These are phyloP conservation scores for Tulasnella sp. DNA, from an alignment of 768 basidiomycete genomes.

Conservation along the genomic window DNA sequence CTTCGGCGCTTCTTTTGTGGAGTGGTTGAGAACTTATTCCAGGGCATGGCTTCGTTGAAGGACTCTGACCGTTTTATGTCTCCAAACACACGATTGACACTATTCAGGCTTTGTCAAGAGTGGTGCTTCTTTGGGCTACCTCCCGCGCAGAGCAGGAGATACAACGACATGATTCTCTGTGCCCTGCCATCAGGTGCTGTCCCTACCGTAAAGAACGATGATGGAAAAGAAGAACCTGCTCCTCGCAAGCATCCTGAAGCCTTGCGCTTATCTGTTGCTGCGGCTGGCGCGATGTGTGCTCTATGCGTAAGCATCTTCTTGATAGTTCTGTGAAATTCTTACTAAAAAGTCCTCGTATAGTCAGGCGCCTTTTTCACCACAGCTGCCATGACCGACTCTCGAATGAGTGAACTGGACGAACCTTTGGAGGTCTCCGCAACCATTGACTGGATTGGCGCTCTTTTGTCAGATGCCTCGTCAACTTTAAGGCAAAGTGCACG, in stretches of 20 bases:
- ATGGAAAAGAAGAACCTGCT: conserved; percentile 15
- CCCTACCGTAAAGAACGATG: conserved; percentile 22
- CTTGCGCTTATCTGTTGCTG: conserved; percentile 69
- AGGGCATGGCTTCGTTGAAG: conserved; percentile 48
- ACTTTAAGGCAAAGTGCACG: conserved; percentile 36
- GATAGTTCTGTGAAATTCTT: not conserved
- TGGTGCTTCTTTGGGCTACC: conserved; percentile 76
- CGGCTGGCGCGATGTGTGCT: conserved; percentile 76
- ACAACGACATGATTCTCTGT: conserved; percentile 57
- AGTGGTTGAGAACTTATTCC: conserved; percentile 73
- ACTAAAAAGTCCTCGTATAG: conserved; percentile 29
- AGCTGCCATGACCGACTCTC: conserved; percentile 32
- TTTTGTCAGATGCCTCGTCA: conserved; percentile 41
- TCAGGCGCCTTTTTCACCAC: conserved; percentile 64
- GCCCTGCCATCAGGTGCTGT: too few species aligned
- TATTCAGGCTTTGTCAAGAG: conserved; percentile 81
- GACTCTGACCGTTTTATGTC: conserved; percentile 69
- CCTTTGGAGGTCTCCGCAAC: conserved; percentile 40
- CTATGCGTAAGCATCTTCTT: conserved; percentile 44
- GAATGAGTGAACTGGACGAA: conserved; percentile 22
- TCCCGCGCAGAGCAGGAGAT: conserved; percentile 33
- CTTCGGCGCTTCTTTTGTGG: conserved; percentile 86
- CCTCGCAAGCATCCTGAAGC: conserved; percentile 49
- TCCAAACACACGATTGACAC: conserved; percentile 55
- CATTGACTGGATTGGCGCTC: conserved; percentile 54